Conservation (phyloP, 176 grass and related monocot species). For the Cenchrus purpureus region DNA sequence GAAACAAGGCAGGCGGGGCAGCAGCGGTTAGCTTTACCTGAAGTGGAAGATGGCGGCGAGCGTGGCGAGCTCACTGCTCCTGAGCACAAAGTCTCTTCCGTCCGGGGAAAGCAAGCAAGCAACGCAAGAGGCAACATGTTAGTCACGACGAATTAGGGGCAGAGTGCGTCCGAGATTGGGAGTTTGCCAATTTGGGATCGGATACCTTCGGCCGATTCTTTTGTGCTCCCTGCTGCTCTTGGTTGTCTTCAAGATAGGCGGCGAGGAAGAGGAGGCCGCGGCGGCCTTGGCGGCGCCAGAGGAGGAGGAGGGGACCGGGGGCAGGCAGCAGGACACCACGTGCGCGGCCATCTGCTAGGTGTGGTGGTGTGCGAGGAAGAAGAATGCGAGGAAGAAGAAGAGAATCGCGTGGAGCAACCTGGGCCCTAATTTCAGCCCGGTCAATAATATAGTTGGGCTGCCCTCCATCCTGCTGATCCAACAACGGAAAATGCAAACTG, state of each 20-base stretch:
- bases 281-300: background rate
- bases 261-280: background rate
- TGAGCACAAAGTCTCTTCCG: constrained; percentile 57
- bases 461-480: too few relatives aligned
- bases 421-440: too few relatives aligned
- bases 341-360: background rate
- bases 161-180: background rate
- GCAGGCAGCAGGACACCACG: constrained; percentile 20
- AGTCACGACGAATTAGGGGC: background rate
- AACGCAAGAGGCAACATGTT: background rate
- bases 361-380: too few relatives aligned
- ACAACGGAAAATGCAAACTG: too few relatives aligned
- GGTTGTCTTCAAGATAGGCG: background rate
- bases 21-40: constrained; percentile 35
- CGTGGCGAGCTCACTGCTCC: constrained; percentile 66
- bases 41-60: constrained; percentile 68
- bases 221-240: background rate
- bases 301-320: background rate
- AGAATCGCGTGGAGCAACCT: too few relatives aligned
- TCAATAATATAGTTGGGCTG: too few relatives aligned
- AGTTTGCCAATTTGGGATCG: background rate
- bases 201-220: background rate
- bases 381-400: too few relatives aligned
- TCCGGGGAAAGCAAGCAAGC: background rate
- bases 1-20: background rate